These are phyloP conservation scores for Pythium plurisporium DNA, from an alignment of 352 stramenopile species.

Conservation along the genomic window DNA sequence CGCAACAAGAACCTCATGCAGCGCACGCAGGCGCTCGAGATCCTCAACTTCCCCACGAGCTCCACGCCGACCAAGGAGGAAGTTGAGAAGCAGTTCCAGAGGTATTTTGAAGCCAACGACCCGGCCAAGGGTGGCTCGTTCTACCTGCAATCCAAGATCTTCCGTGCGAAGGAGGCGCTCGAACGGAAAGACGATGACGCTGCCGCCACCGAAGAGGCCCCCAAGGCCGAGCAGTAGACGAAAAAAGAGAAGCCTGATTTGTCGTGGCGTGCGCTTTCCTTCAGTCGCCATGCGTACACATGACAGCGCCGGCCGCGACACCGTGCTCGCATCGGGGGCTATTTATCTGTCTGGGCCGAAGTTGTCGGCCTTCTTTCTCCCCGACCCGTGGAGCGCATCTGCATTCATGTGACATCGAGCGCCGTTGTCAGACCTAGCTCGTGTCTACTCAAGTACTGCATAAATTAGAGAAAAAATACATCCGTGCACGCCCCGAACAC, in stretches of 20 bases:
- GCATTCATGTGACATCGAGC: not conserved
- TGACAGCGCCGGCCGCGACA: not conserved
- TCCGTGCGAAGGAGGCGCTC: constrained; percentile 85
- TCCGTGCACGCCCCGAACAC: no score
- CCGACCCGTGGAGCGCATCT: constrained; percentile 15
- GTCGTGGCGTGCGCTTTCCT: no score
- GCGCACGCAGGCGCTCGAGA: constrained; percentile 68
- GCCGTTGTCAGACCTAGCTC: no score
- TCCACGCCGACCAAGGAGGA: constrained; percentile 47
- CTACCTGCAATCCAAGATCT: constrained; percentile 93
- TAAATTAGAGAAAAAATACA: constrained; percentile 18
- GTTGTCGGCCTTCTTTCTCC: constrained; percentile 24
- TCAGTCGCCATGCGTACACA: no score
- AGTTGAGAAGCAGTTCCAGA: constrained; percentile 82
- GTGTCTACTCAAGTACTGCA: not conserved
- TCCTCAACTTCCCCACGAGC: constrained; percentile 75
- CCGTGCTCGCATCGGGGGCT: constrained; percentile 15
- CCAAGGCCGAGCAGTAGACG: constrained; percentile 12
- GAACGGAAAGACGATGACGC: constrained; percentile 39
- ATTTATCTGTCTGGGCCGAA: constrained; percentile 26
- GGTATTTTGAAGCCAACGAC: constrained; percentile 88
- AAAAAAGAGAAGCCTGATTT: no score
- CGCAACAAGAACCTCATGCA: constrained; percentile 83
- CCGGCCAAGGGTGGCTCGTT: constrained; percentile 88
- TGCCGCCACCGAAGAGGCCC: constrained; percentile 16